phyloP scores from a whole-genome alignment of 1,284 basidiomycete species.

The Cryptococcus wingfieldii region DNA sequence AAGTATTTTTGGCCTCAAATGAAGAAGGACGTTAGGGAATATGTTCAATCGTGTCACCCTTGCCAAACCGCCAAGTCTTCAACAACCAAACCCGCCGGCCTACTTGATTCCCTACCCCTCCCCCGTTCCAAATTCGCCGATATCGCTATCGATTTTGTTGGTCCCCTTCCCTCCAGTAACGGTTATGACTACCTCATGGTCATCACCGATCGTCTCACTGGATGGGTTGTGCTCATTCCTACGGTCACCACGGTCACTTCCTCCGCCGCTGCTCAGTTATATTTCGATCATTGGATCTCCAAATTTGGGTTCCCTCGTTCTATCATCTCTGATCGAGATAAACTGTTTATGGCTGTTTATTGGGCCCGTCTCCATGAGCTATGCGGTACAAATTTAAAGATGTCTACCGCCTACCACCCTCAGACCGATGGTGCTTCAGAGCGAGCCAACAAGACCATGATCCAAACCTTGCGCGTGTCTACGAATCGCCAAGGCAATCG shows the following conservation, averaged over 20 bases:
- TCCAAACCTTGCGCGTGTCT: no score
- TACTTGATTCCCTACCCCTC: not conserved
- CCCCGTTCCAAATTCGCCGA: not conserved
- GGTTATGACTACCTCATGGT: not conserved
- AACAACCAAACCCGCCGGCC: not conserved
- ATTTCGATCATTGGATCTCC: not conserved
- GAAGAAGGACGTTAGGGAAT: not conserved
- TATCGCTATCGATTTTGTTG: constrained; percentile 2
- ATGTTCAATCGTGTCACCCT: not conserved
- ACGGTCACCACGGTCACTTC: not conserved
- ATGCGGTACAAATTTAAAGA: no score
- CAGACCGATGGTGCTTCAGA: no score
- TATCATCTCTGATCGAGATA: no score
- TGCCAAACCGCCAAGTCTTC: not conserved
- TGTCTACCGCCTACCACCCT: no score
- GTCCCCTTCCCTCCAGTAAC: not conserved
- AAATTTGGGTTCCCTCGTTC: not conserved
- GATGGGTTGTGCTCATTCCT: not conserved
- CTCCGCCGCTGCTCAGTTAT: not conserved
- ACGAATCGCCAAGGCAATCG: no score
- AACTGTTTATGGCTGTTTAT: no score
- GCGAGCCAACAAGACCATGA: no score
- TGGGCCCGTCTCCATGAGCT: no score
- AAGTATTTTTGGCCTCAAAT: not conserved
- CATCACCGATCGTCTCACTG: constrained; percentile 1